Base-by-base conservation (phyloP, 352 stramenopile genomes). In the Phytophthora sojae region DNA sequence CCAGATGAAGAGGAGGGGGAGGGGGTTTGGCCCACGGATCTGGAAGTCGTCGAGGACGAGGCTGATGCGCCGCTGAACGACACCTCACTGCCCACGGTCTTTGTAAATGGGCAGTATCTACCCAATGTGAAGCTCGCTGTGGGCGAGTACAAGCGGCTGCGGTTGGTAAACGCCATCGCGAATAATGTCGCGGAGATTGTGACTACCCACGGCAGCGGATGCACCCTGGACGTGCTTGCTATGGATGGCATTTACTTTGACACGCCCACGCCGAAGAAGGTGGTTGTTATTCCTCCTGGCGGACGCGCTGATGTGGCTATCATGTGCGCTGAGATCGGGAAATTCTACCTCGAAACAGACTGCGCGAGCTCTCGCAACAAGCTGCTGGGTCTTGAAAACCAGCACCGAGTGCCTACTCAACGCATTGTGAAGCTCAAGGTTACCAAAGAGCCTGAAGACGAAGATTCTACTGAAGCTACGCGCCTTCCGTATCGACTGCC, bases 131-230 rank as follows among this genome's bases (percentile, higher is more conserved):
- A 89, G 58, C 73, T 93, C 57, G 68, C 69, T 8, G 69, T 79
- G 0, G 73, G 76, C 0, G 81, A 89, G 63, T 80, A 89, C 75
- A 93, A 90, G 69, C 88, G 88, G 6, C 53, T 93, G 29, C 79
- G 88, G 8, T 86, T 85, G 60, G 64, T 95, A 37, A 95, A 95
- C 59, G 85, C 88, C 21, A 91, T 95, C 57, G 81, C 88, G n/a
- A 95, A 95, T 62, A 93, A 91, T 72, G 81, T 93, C 8, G 81
- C 77, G 6, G 88, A 95, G 69, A 63, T 95, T 12, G 74, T 92
- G 29, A 77, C 76, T 17, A 86, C 79, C 14, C 51, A 23, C 9
- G 53, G 53, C 39, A 80, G 73, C 25, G 75, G 64, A 4, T 95
- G 88, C 52, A 75, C 80, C 29, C 58, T 92, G 50, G 64, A 84